Base-by-base conservation (phyloP, 441 rosid species). In the Pelargonium citronellum region DNA sequence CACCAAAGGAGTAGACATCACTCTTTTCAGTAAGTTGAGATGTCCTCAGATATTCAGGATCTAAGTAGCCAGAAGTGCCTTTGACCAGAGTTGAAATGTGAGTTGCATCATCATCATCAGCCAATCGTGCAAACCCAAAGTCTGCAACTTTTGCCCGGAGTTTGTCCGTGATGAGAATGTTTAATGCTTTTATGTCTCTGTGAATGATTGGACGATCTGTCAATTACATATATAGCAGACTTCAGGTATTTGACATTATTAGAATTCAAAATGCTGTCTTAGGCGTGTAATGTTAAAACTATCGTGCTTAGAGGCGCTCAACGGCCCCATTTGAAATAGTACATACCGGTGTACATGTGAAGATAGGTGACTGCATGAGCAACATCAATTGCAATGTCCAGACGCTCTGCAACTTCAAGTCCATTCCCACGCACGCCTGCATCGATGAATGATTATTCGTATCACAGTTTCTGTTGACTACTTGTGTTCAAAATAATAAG, bases 351-450 rank as follows among this genome's bases (percentile, higher is more conserved):
- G 76, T 95, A 95, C 88, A 85, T 87, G 80, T 94, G 97, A 75
- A 95, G 97, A 79, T 95, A 95, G 75, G 99, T 95, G 44, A 95
- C 72, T 1, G 96, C 99, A 78, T 95, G 97, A 69, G 97, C 97
- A 34, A 95, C 88, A 70, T 95, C 95, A 19, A 85, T 87, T 24
- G 96, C 94, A 74, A 91, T 85, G 78, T 89, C 97, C 15, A 95
- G 77, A 73, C 97, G 83, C 17, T 81, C 75, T 49, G 92, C 83
- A 64, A 89, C 78, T 81, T 83, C 91, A 19, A 89, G 89, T 81
- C 76, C 19, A 43, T 75, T 84, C 57, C 91, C 90, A 3, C 83
- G 83, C 20, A 75, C 67, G 55, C 96, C 97, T 91, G 80, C 74
- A 85, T 63, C 17, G 61, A 55, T 10, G 61, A 55, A 5, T 79